Evolutionary conservation across 148 eudicot species (phyloP).

Genomic region (Dysphania ambrosioides): DNA sequence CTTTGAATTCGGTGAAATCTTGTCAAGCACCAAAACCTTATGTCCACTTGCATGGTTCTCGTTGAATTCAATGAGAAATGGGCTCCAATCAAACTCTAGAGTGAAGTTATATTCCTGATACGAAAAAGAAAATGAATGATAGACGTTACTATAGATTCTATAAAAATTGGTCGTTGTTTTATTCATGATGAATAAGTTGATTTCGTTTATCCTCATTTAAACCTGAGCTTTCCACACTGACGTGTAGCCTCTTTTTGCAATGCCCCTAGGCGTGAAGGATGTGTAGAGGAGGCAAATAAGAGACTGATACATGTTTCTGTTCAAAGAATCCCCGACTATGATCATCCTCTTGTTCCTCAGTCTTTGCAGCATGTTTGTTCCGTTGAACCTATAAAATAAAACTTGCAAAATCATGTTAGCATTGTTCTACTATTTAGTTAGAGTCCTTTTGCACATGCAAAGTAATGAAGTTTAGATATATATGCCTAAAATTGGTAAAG

Average conservation of each 20-base stretch:
- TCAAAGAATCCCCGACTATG: slow-evolving; percentile 42
- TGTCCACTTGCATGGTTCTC: slow-evolving; percentile 25
- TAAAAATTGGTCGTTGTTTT: no score
- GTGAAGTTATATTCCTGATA: slow-evolving; percentile 49
- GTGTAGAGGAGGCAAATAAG: slow-evolving; percentile 41
- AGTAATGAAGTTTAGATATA: no score
- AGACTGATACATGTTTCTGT: slow-evolving; percentile 41
- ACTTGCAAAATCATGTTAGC: no score
- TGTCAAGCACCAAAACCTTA: slow-evolving; percentile 35
- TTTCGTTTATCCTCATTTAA: no score
- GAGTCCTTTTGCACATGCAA: no score
- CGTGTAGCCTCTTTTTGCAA: background rate
- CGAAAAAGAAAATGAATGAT: no score
- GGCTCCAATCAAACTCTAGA: slow-evolving; percentile 50
- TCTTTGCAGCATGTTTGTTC: slow-evolving; percentile 33
- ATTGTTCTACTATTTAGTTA: no score
- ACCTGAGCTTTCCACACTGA: slow-evolving; percentile 28
- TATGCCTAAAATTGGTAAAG: no score
- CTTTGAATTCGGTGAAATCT: slow-evolving; percentile 22
- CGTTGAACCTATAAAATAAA: slow-evolving; percentile 45
- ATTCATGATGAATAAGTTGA: no score
- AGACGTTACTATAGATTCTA: no score
- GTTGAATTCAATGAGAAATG: slow-evolving; percentile 37
- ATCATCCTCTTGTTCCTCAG: slow-evolving; percentile 39
- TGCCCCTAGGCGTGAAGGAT: background rate